Percentiles rank a stretch among this genome's conserved stretches.
These are phyloP conservation scores for Poa pratensis DNA, from an alignment of 176 grass and related monocot genomes.

Conservation along the genomic window DNA sequence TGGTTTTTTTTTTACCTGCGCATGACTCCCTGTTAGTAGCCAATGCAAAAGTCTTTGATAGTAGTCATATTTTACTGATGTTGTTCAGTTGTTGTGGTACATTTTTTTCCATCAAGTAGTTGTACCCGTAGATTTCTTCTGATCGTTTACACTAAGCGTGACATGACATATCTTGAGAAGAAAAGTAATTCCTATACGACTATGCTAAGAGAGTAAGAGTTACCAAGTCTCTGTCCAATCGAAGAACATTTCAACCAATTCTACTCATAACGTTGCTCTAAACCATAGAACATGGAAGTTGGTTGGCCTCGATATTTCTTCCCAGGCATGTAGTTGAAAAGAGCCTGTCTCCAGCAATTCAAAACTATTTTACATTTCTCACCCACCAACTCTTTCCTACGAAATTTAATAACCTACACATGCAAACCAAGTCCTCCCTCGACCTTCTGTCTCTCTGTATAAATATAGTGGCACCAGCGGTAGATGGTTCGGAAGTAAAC, in stretches of 20 bases:
- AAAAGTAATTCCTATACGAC: background rate
- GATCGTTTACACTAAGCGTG: background rate
- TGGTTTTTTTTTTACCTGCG: background rate
- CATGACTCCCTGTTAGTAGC: background rate
- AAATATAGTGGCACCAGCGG: conserved; percentile 1
- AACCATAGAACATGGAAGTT: background rate
- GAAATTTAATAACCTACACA: background rate
- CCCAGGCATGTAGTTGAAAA: conserved; percentile 51
- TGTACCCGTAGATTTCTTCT: background rate
- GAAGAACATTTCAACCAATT: conserved; percentile 20
- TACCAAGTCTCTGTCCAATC: conserved; percentile 1
- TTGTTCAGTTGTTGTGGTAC: background rate
- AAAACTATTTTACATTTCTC: conserved; percentile 43
- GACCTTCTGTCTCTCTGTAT: conserved; percentile 5
- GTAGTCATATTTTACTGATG: background rate
- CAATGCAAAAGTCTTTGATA: background rate
- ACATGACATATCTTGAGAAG: background rate
- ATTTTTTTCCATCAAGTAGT: background rate
- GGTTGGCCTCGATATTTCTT: conserved; percentile 40
- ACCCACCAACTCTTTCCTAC: conserved; percentile 46
- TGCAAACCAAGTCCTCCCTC: conserved; percentile 10
- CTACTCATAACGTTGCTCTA: conserved; percentile 15
- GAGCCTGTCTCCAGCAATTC: conserved; percentile 38
- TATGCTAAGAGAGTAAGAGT: conserved; percentile 9
- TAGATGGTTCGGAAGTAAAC: background rate